Conservation (phyloP, 306 rosid genomes). For the Corylus americana region DNA sequence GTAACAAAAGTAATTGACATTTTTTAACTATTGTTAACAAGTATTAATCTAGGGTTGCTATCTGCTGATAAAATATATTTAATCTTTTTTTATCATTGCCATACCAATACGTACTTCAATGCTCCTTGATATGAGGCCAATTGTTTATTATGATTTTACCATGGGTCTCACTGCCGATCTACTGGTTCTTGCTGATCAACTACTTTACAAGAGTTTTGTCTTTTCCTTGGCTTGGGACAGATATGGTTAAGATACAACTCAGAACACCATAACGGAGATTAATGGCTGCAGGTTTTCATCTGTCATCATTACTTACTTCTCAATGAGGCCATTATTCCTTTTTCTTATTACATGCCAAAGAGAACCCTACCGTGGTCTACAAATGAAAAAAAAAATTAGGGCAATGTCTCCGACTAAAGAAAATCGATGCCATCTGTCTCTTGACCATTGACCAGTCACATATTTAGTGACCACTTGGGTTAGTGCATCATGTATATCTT, state of each 20-base stretch:
- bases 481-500: not conserved
- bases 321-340: not conserved
- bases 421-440: not conserved
- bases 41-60: not conserved
- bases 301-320: not conserved
- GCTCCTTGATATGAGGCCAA: not conserved
- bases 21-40: not conserved
- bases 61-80: not conserved
- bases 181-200: not conserved
- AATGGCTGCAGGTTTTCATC: not conserved
- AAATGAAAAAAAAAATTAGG: not conserved
- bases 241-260: not conserved
- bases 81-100: not conserved
- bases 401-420: not conserved
- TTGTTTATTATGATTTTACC: not conserved
- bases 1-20: not conserved
- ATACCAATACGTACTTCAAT: not conserved
- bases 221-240: not conserved
- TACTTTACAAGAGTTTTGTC: not conserved
- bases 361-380: not conserved
- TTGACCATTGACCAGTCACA: not conserved
- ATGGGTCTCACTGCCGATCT: not conserved
- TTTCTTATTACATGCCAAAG: not conserved
- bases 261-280: not conserved
- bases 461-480: not conserved